These are phyloP conservation scores for Penicillium hordei DNA, from an alignment of 2,329 filamentous ascomycete genomes.

Conservation along the genomic window DNA sequence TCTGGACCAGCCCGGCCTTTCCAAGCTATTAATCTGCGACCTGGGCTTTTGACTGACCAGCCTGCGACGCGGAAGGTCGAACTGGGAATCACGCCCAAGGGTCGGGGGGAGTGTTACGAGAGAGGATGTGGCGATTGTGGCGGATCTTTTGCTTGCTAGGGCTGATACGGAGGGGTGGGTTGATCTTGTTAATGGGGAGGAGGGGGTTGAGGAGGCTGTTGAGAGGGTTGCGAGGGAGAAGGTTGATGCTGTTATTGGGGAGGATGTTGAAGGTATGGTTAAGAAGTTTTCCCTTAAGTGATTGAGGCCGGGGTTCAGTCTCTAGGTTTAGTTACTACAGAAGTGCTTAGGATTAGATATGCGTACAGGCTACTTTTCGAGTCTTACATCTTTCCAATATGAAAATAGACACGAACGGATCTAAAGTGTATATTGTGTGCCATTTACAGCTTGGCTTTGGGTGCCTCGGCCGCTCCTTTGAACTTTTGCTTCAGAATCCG, in stretches of 20 bases:
- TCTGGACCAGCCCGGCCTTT: conserved; percentile 31
- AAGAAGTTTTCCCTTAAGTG: conserved; percentile 29
- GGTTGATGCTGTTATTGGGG: conserved; percentile 51
- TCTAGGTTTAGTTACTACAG: neutral
- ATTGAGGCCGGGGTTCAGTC: neutral
- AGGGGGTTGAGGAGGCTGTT: conserved; percentile 48
- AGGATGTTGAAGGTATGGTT: conserved; percentile 51
- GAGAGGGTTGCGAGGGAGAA: conserved; percentile 46
- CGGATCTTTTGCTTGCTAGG: conserved; percentile 50
- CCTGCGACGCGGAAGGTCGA: conserved; percentile 49
- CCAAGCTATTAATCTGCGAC: conserved; percentile 53
- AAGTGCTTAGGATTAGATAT: neutral
- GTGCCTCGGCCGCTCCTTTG: conserved; percentile 36
- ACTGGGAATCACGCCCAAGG: conserved; percentile 48
- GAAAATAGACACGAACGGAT: neutral
- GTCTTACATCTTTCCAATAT: neutral
- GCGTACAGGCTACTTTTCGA: neutral
- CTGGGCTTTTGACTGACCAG: conserved; percentile 51
- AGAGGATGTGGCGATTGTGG: conserved; percentile 54
- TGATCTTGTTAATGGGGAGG: conserved; percentile 54
- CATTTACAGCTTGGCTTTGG: conserved; percentile 45
- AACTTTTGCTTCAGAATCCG: conserved; percentile 47
- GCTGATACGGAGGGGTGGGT: conserved; percentile 53
- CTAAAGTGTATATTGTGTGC: neutral
- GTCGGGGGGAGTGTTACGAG: conserved; percentile 48